These are phyloP conservation scores for Pharnaceum exiguum DNA, from an alignment of 148 eudicot species.

Conservation along the genomic window DNA sequence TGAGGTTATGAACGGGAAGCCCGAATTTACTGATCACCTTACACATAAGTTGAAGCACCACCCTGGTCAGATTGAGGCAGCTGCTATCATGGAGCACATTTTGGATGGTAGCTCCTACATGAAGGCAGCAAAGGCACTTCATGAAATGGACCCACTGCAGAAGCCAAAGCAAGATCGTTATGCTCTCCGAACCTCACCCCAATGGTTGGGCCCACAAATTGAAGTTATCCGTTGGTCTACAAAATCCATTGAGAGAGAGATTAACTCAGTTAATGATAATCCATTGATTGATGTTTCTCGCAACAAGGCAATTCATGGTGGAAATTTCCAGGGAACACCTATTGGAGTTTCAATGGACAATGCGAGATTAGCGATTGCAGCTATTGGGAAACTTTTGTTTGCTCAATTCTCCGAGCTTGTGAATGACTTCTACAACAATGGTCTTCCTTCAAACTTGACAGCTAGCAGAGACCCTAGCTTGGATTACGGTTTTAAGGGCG, in stretches of 20 bases:
- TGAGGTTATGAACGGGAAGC: constrained; percentile 90
- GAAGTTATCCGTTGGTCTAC: constrained; percentile 78
- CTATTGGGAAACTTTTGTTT: constrained; percentile 78
- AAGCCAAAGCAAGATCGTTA: constrained; percentile 87
- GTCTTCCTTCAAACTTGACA: constrained; percentile 76
- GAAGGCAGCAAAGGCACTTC: constrained; percentile 58
- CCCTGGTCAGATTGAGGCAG: constrained; percentile 89
- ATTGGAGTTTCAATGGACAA: constrained; percentile 94
- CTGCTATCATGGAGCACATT: constrained; percentile 89
- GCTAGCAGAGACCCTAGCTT: constrained; percentile 79
- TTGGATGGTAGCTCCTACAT: constrained; percentile 65
- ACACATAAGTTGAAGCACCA: constrained; percentile 87
- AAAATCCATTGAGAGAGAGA: constrained; percentile 79
- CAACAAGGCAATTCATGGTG: constrained; percentile 82
- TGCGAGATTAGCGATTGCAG: constrained; percentile 61
- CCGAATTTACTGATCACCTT: constrained; percentile 82
- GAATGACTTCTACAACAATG: constrained; percentile 82
- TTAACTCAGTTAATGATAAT: constrained; percentile 88
- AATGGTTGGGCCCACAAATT: constrained; percentile 89
- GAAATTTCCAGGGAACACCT: constrained; percentile 90
- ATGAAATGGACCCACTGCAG: constrained; percentile 71
- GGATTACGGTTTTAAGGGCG: constrained; percentile 89
- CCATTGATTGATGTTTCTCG: constrained; percentile 79
- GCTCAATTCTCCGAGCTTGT: constrained; percentile 87
- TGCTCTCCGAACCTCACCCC: constrained; percentile 85